phyloP scores from a whole-genome alignment of 495 filamentous ascomycete genomes.

The Neurospora tetraspora region DNA sequence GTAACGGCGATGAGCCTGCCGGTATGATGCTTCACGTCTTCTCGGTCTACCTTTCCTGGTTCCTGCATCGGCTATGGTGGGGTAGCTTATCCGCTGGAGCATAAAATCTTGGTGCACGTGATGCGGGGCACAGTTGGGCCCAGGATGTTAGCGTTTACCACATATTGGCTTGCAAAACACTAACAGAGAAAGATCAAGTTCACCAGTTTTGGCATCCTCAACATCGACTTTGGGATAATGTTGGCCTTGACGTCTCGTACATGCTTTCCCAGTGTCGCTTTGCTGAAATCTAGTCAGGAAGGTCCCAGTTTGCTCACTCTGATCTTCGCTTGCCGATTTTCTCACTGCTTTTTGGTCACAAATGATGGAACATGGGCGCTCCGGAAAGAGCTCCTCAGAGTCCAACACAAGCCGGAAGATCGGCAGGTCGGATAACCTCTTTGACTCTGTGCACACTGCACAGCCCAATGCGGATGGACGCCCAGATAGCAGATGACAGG shows the following conservation, averaged over 20 bases:
- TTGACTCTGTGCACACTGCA: background rate
- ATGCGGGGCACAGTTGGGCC: slow-evolving; percentile 5
- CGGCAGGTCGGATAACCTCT: background rate
- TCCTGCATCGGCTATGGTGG: background rate
- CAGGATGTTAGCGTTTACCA: background rate
- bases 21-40: background rate
- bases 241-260: background rate
- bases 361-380: background rate
- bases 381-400: background rate
- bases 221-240: background rate
- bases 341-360: background rate
- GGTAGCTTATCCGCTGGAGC: background rate
- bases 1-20: background rate
- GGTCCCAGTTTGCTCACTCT: background rate
- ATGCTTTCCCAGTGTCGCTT: background rate
- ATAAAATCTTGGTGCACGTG: slow-evolving; percentile 5
- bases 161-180: background rate
- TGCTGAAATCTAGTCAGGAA: background rate
- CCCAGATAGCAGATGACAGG: background rate
- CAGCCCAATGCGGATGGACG: background rate
- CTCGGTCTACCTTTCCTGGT: background rate
- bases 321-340: background rate
- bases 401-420: background rate
- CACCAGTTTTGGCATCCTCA: background rate
- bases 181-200: background rate